Evolutionary conservation across 2,329 filamentous ascomycete genomes (phyloP).

Genomic region (Trichoderma arundinaceum): DNA sequence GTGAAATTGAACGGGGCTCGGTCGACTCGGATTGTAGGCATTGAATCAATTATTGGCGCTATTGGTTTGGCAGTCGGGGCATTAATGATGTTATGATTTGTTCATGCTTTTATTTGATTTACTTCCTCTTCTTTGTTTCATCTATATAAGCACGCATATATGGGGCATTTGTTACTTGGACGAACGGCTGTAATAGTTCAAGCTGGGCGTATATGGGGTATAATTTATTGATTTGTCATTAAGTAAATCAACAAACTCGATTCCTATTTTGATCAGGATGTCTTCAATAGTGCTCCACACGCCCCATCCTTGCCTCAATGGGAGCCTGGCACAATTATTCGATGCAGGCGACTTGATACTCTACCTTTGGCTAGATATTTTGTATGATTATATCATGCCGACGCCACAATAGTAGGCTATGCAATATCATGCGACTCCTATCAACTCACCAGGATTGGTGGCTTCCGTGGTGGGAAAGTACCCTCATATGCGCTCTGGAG

Average conservation of each 20-base stretch:
- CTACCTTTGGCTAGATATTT: too few species aligned
- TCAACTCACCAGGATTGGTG: neutral
- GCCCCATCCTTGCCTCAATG: too few species aligned
- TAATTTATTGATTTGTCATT: too few species aligned
- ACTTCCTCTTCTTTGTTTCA: neutral
- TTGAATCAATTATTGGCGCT: neutral
- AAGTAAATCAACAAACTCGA: too few species aligned
- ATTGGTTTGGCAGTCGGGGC: neutral
- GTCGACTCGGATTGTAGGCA: neutral
- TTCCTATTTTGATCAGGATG: too few species aligned
- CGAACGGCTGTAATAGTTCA: neutral
- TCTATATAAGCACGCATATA: neutral
- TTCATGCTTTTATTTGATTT: too few species aligned
- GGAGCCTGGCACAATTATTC: too few species aligned
- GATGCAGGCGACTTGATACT: too few species aligned
- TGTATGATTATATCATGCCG: neutral
- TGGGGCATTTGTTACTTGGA: neutral
- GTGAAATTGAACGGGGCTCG: constrained; percentile 9
- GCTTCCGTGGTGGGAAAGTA: constrained; percentile 23
- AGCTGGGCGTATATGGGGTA: too few species aligned
- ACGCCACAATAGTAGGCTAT: too few species aligned
- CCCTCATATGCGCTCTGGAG: constrained; percentile 31
- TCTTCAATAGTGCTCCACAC: too few species aligned
- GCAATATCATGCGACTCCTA: too few species aligned
- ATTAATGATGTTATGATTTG: constrained; percentile 21